Evolutionary conservation across 2,329 filamentous ascomycete species (phyloP).

Genomic region (Dothideomycetes sp.): DNA sequence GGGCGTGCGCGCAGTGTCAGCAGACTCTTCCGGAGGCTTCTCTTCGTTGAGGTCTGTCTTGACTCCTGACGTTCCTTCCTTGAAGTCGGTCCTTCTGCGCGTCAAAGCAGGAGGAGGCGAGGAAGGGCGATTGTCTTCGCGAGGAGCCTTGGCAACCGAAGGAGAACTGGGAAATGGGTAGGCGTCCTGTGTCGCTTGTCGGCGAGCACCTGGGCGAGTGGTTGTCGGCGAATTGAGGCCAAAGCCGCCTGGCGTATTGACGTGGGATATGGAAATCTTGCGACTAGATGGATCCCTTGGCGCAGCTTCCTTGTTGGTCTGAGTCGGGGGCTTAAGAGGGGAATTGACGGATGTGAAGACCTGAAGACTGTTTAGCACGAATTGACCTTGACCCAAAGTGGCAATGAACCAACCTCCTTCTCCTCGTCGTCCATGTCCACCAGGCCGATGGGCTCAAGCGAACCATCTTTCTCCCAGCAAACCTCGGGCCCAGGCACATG

Average conservation of each 20-base stretch:
- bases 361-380: conserved; percentile 34
- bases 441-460: conserved; percentile 59
- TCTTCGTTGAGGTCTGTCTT: conserved; percentile 21
- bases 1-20: conserved; percentile 23
- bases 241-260: conserved; percentile 52
- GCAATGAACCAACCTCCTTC: conserved; percentile 41
- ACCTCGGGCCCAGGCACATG: conserved; percentile 72
- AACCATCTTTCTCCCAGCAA: conserved; percentile 74
- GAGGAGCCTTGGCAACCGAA: conserved; percentile 28
- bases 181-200: conserved; percentile 74
- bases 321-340: conserved; percentile 71
- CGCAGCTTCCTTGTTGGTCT: conserved; percentile 48
- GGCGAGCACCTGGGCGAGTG: conserved; percentile 62
- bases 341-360: conserved; percentile 89
- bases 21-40: conserved; percentile 23
- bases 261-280: conserved; percentile 69
- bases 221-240: conserved; percentile 64
- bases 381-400: neutral
- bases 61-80: conserved; percentile 30
- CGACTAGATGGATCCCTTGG: conserved; percentile 54
- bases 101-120: conserved; percentile 50
- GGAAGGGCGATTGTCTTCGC: conserved; percentile 50
- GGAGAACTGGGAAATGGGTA: conserved; percentile 51
- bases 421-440: conserved; percentile 60
- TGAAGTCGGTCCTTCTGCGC: conserved; percentile 51